A percentile compares a stretch with the other conserved stretches of the same genome.
phyloP scores from a whole-genome alignment of 371 early-diverging fungal species.

The Chytridiales sp. region DNA sequence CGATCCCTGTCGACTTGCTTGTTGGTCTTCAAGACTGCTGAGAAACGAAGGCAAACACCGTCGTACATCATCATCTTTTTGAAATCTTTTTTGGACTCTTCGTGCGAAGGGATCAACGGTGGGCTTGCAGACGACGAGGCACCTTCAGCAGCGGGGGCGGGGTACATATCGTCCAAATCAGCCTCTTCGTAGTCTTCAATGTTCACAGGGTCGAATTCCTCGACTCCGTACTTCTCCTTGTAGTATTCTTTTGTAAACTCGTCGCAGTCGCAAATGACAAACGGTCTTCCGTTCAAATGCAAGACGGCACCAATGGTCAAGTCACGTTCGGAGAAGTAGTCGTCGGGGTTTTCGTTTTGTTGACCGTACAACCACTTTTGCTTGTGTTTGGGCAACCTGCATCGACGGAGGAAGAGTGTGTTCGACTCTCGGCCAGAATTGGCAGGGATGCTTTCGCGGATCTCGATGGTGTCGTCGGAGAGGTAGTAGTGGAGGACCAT shows the following conservation, averaged over 20 bases:
- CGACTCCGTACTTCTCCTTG: constrained; percentile 48
- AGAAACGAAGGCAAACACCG: constrained; percentile 44
- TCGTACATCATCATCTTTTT: constrained; percentile 46
- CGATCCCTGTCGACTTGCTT: constrained; percentile 52
- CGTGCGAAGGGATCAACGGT: constrained; percentile 31
- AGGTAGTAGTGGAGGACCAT: constrained; percentile 59
- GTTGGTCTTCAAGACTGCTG: constrained; percentile 37
- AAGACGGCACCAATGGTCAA: constrained; percentile 52
- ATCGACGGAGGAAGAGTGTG: constrained; percentile 50
- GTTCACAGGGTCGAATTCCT: constrained; percentile 47
- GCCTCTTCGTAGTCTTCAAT: constrained; percentile 45
- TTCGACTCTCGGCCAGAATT: constrained; percentile 50
- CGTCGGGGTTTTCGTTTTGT: constrained; percentile 26
- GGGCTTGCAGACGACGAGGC: constrained; percentile 6
- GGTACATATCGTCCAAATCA: constrained; percentile 3
- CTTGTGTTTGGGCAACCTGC: constrained; percentile 46
- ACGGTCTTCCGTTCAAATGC: constrained; percentile 54
- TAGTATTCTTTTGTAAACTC: constrained; percentile 56
- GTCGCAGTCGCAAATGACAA: constrained; percentile 60
- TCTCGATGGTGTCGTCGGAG: constrained; percentile 57
- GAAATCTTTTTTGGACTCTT: constrained; percentile 41
- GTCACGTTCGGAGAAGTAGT: constrained; percentile 50
- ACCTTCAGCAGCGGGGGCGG: constrained; percentile 1
- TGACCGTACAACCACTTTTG: constrained; percentile 28
- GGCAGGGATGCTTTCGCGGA: constrained; percentile 49